Evolutionary conservation across 805 yeast species (phyloP), one percentile per base, ranked within the genome.

Genomic region (Candida glaebosa): DNA sequence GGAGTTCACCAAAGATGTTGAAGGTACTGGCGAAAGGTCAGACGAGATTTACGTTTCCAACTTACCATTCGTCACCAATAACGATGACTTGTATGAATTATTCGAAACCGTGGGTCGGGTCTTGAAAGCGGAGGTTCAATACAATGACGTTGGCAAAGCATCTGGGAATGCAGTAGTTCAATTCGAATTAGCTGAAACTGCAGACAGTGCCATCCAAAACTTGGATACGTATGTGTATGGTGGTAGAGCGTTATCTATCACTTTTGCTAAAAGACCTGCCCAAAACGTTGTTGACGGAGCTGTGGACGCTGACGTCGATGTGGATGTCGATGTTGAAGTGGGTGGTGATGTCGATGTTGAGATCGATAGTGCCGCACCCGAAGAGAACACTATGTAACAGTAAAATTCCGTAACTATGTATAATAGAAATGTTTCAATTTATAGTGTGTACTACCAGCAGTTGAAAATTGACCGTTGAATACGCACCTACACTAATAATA

Each of bases 51-150:
- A 66, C 57, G 89, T 85, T 17, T 75, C 73, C 34, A 91, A 91
- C 67, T 70, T 91, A 56, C 98, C 98, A 22, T 87, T 79, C 73
- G 83, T 89, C 39, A 90, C 97, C n/a, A 79, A 88, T 24, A 81
- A 82, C 50, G 81, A 83, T 43, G 97, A 91, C 63, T 74, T 91
- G 49, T 78, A 72, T 49, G 96, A 90, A 50, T 73, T 91, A 44
- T 90, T 90, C 59, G 91, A 84, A 58, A 83, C 91, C 28, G 78
- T 89, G 41, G 96, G 96, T 17, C 67, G 76, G 37, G 87, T 91
- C 14, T 69, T 63, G 31, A 75, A 74, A 33, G 96, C 96, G 16
- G 95, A 87, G 60, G 72, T 91, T 46, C 87, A 81, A 59, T 76
- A 61, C 53, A 55, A 53, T 45, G 75, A 75, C 48, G 58, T 70